These are phyloP conservation scores for Luffa aegyptiaca DNA, from an alignment of 306 rosid genomes.

Conservation along the genomic window DNA sequence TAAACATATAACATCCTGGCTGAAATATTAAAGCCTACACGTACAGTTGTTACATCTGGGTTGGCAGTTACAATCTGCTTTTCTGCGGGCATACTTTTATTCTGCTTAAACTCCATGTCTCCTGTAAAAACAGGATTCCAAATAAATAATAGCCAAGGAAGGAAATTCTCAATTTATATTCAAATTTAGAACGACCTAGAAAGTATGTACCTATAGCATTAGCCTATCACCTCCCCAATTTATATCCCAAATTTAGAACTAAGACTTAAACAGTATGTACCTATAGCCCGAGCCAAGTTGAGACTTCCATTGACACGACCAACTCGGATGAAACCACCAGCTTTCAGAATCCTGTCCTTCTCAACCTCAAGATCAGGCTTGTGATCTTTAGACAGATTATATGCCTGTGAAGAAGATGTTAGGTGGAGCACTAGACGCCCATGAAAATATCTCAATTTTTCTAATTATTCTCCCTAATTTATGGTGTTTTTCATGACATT, in stretches of 20 bases:
- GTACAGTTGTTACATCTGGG: conserved; percentile 67
- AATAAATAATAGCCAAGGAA: not conserved
- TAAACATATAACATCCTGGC: not conserved
- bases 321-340: conserved; percentile 88
- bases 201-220: conserved; percentile 50
- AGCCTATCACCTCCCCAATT: not conserved
- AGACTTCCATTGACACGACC: conserved; percentile 93
- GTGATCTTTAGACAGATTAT: conserved; percentile 85
- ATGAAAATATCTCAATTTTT: not conserved
- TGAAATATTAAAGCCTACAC: conserved; percentile 11
- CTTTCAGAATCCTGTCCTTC: conserved; percentile 80
- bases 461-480: not conserved
- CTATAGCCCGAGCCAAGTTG: conserved; percentile 93
- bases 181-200: not conserved
- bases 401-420: conserved; percentile 42
- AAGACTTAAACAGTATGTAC: conserved; percentile 17
- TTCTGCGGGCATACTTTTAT: conserved; percentile 64
- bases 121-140: conserved; percentile 34
- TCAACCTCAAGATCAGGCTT: conserved; percentile 84
- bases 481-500: not conserved
- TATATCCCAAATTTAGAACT: not conserved
- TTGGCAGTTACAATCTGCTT: conserved; percentile 83
- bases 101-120: conserved; percentile 85
- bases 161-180: not conserved
- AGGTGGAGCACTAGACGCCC: not conserved